These are phyloP conservation scores for Pseudogymnoascus sp. DNA, from an alignment of 2,329 filamentous ascomycete genomes.

Conservation along the genomic window DNA sequence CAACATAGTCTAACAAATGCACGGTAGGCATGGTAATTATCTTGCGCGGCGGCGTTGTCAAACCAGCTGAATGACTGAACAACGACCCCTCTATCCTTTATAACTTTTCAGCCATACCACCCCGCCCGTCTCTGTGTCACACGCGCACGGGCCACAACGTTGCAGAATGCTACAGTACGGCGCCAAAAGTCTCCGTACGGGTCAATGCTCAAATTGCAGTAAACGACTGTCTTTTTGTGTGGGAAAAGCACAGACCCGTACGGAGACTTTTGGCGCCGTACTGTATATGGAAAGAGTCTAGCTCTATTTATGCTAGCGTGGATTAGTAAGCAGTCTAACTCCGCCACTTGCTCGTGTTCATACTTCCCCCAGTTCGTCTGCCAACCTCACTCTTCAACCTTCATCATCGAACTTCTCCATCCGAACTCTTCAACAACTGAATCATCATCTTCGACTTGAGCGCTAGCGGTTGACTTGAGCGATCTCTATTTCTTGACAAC, in stretches of 20 bases:
- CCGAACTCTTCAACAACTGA: neutral
- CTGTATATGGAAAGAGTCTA: neutral
- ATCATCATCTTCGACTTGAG: neutral
- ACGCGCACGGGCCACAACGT: neutral
- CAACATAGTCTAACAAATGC: conserved; percentile 79
- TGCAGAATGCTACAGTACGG: neutral
- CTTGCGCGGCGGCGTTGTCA: neutral
- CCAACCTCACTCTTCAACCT: neutral
- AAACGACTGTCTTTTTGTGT: too few species aligned
- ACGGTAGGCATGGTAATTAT: conserved; percentile 59
- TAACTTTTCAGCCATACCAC: neutral
- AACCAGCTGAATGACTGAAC: conserved; percentile 1
- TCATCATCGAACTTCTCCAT: conserved; percentile 6
- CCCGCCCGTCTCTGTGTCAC: neutral
- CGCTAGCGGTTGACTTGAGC: neutral
- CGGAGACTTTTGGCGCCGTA: too few species aligned
- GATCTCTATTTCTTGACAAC: neutral
- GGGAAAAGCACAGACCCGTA: too few species aligned
- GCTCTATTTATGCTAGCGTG: neutral
- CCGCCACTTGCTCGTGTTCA: conserved; percentile 2
- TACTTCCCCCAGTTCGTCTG: conserved; percentile 1
- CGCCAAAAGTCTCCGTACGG: too few species aligned
- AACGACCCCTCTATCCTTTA: conserved; percentile 4
- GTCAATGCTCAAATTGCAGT: too few species aligned
- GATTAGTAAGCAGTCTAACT: neutral